These are phyloP conservation scores for Trichoderma parareesei DNA, from an alignment of 495 filamentous ascomycete species.

Conservation along the genomic window DNA sequence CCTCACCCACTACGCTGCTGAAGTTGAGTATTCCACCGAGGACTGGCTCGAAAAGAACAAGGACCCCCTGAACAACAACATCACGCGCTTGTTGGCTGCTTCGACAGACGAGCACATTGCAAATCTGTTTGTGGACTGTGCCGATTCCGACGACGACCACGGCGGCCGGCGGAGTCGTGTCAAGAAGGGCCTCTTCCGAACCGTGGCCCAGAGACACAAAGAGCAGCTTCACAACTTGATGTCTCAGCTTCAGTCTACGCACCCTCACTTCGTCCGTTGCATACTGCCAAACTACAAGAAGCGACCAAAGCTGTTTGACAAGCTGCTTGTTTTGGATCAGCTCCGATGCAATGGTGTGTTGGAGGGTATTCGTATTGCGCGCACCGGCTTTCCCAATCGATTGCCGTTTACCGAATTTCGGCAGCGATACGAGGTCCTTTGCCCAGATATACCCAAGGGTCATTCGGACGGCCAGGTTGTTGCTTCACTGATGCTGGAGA, in stretches of 20 bases:
- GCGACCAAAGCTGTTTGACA: conserved; percentile 84
- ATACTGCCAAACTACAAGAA: conserved; percentile 99
- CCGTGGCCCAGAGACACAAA: conserved; percentile 94
- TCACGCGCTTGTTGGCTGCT: conserved; percentile 76
- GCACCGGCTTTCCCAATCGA: conserved; percentile 97
- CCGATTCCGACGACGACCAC: conserved; percentile 57
- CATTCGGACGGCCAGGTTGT: conserved; percentile 85
- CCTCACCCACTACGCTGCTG: conserved; percentile 96
- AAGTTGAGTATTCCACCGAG: conserved; percentile 92
- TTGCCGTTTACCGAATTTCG: conserved; percentile 89
- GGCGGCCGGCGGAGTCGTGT: conserved; percentile 69
- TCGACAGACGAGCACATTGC: conserved; percentile 80
- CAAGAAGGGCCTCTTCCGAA: conserved; percentile 96
- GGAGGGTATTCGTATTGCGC: conserved; percentile 94
- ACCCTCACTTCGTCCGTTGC: conserved; percentile 97
- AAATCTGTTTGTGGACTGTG: conserved; percentile 79
- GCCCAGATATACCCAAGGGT: conserved; percentile 77
- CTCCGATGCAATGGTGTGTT: conserved; percentile 97
- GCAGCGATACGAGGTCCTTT: conserved; percentile 95
- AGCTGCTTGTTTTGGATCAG: conserved; percentile 86
- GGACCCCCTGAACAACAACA: conserved; percentile 93
- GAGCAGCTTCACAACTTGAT: conserved; percentile 93
- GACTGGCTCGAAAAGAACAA: conserved; percentile 99
- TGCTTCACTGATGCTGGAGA: conserved; percentile 81
- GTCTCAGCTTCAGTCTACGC: conserved; percentile 90